Conservation (phyloP, 169 alveolate species). For the Miamiensis avidus region DNA sequence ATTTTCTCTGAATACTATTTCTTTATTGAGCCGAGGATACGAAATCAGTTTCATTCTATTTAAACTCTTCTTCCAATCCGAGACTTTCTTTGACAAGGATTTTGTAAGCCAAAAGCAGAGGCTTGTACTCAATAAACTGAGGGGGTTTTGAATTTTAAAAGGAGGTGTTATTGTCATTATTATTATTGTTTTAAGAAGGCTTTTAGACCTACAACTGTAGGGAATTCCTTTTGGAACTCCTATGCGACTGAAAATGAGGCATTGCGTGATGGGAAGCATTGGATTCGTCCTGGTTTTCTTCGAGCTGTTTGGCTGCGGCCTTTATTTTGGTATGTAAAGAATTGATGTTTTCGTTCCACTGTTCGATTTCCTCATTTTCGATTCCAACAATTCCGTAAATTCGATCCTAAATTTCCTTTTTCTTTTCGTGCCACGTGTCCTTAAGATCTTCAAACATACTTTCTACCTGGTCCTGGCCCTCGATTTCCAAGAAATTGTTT, state of each 20-base stretch:
- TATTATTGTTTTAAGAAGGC: too few relatives aligned
- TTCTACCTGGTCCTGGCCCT: not conserved
- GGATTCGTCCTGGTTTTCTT: too few relatives aligned
- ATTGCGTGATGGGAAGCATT: too few relatives aligned
- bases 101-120: conserved; percentile 4
- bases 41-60: not conserved
- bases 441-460: not conserved
- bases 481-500: conserved; percentile 20
- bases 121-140: not conserved
- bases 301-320: too few relatives aligned
- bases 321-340: not conserved
- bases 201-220: too few relatives aligned
- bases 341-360: not conserved
- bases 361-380: not conserved
- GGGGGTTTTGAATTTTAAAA: not conserved
- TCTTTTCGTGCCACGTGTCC: not conserved
- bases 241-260: not conserved
- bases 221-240: too few relatives aligned
- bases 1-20: too few relatives aligned
- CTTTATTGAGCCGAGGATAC: too few relatives aligned
- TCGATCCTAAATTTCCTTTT: not conserved
- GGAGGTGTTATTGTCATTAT: too few relatives aligned
- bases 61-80: not conserved
- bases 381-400: not conserved
- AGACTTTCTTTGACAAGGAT: conserved; percentile 2